Evolutionary conservation across 345 rosid genomes (phyloP).

Genomic region (Melaleuca quinquenervia): DNA sequence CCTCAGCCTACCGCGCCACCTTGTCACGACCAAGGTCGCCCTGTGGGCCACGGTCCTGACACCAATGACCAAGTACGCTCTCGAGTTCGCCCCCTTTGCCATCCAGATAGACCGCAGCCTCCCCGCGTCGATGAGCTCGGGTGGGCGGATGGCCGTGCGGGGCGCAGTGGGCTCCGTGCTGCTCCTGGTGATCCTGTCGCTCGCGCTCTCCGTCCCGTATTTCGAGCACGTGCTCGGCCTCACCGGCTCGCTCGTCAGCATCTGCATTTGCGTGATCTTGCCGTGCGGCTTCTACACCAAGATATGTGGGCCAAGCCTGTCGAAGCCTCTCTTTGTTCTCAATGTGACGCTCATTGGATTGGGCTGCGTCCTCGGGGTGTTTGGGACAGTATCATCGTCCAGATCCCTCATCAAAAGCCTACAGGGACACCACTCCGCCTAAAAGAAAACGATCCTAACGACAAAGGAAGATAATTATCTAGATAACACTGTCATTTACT

Average conservation of each 20-base stretch:
- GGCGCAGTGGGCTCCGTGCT: slow-evolving; percentile 42
- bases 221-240: slow-evolving; percentile 65
- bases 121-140: slow-evolving; percentile 26
- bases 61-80: slow-evolving; percentile 78
- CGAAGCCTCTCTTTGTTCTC: slow-evolving; percentile 14
- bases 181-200: slow-evolving; percentile 32
- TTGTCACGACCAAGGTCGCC: slow-evolving; percentile 53
- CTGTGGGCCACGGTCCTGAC: slow-evolving; percentile 71
- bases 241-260: slow-evolving; percentile 59
- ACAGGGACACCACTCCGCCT: slow-evolving; percentile 5
- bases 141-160: slow-evolving; percentile 28
- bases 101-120: slow-evolving; percentile 53
- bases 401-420: slow-evolving; percentile 20
- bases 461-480: not conserved
- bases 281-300: slow-evolving; percentile 60
- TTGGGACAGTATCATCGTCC: slow-evolving; percentile 47
- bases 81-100: slow-evolving; percentile 68
- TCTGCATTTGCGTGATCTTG: slow-evolving; percentile 32
- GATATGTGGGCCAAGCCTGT: slow-evolving; percentile 37
- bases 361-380: slow-evolving; percentile 40
- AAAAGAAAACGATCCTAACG: not conserved
- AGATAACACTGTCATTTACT: not conserved
- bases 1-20: slow-evolving; percentile 53
- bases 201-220: slow-evolving; percentile 53
- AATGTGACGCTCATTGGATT: slow-evolving; percentile 37